Evolutionary conservation across 495 filamentous ascomycete species (phyloP).

Genomic region (Penicillium canariense): DNA sequence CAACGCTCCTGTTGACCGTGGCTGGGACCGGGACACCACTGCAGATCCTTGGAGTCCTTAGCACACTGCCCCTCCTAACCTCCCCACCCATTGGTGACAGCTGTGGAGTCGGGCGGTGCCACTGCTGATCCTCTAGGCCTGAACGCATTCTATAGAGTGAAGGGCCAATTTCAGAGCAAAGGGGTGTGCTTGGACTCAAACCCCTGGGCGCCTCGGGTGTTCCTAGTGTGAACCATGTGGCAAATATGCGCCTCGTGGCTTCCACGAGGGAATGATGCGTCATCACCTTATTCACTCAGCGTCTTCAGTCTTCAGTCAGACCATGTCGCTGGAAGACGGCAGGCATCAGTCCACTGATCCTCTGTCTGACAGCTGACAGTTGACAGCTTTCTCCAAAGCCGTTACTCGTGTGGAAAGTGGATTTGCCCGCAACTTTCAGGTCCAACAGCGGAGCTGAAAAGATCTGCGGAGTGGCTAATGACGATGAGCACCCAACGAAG

Average conservation of each 20-base stretch:
- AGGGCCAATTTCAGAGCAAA: neutral
- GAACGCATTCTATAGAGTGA: neutral
- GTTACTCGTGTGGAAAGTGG: neutral
- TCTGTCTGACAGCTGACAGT: too few species aligned
- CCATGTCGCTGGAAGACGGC: neutral
- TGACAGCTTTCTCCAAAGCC: neutral
- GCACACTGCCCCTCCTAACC: neutral
- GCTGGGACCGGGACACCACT: conserved; percentile 4
- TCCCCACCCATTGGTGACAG: conserved; percentile 10
- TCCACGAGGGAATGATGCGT: neutral
- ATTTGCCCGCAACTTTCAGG: neutral
- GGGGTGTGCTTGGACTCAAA: conserved; percentile 12
- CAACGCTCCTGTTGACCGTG: conserved; percentile 6
- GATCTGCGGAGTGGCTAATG: conserved; percentile 28
- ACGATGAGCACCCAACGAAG: conserved; percentile 20
- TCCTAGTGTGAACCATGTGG: conserved; percentile 12
- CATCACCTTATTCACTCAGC: neutral
- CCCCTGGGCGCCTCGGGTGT: neutral
- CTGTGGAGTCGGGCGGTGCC: neutral
- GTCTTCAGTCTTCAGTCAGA: neutral
- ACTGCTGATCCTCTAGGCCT: conserved; percentile 13
- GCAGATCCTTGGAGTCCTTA: conserved; percentile 16
- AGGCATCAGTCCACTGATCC: too few species aligned
- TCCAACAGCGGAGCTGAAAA: neutral
- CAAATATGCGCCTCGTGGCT: conserved; percentile 1